Percentiles rank a stretch among this genome's conserved stretches.
Conservation (phyloP, 1,284 basidiomycete genomes). For the Farysia itapuensis region DNA sequence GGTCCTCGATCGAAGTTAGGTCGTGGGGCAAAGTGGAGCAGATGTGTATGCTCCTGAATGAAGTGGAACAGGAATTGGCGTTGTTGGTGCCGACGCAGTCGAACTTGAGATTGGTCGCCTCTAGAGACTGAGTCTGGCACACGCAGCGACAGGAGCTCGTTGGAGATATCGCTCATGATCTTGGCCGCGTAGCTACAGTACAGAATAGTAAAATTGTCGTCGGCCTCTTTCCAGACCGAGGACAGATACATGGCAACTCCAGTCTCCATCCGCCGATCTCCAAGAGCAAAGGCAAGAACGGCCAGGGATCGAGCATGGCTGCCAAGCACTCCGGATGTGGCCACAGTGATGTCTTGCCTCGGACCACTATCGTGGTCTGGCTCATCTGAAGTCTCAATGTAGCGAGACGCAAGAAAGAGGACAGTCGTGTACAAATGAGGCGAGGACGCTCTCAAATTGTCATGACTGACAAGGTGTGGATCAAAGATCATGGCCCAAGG, state of each 20-base stretch:
- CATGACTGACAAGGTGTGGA: conserved; percentile 23
- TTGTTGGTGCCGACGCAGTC: conserved; percentile 20
- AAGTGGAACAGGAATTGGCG: conserved; percentile 38
- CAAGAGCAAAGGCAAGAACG: conserved; percentile 22
- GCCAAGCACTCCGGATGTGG: conserved; percentile 21
- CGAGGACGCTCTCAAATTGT: conserved; percentile 24
- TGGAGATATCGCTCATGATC: conserved; percentile 38
- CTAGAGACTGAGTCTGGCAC: conserved; percentile 3
- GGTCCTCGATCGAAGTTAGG: conserved; percentile 33
- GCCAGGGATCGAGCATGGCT: conserved; percentile 27
- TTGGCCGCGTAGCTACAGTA: conserved; percentile 41
- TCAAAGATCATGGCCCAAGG: conserved; percentile 40
- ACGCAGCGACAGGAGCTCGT: conserved; percentile 20
- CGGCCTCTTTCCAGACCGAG: conserved; percentile 39
- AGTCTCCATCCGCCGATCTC: conserved; percentile 28
- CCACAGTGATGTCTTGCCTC: conserved; percentile 10
- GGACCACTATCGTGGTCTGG: conserved; percentile 7
- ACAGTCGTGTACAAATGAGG: conserved; percentile 34
- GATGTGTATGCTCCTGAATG: conserved; percentile 35
- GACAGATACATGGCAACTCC: conserved; percentile 34
- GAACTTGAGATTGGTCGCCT: background rate
- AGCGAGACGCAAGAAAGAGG: conserved; percentile 28
- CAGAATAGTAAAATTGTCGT: conserved; percentile 34
- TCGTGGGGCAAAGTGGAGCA: conserved; percentile 36
- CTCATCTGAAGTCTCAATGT: conserved; percentile 23